Evolutionary conservation across 108 stramenopile genomes (phyloP).

Genomic region (Cyclotella kingstonii): DNA sequence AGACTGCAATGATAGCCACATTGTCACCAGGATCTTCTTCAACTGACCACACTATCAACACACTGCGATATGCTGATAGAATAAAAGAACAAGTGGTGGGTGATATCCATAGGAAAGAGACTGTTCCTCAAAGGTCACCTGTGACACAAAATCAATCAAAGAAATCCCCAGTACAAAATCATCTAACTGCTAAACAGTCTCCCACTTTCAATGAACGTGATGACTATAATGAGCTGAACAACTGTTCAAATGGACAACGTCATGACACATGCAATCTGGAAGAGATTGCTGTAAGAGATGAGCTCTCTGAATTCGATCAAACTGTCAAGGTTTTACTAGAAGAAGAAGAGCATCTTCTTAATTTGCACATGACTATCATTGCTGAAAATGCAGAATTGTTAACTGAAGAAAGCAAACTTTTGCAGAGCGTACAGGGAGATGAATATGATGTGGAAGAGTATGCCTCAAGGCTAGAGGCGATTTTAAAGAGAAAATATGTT

Average conservation of each 20-base stretch:
- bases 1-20: constrained; percentile 98
- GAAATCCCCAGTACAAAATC: constrained; percentile 6
- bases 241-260: background rate
- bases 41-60: constrained; percentile 97
- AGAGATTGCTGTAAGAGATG: constrained; percentile 24
- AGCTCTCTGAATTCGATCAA: constrained; percentile 71
- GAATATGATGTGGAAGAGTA: constrained; percentile 93
- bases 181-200: background rate
- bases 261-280: constrained; percentile 10
- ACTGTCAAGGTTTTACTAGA: constrained; percentile 86
- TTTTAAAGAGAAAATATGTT: constrained; percentile 83
- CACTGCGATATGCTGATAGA: constrained; percentile 94
- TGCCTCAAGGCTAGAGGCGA: constrained; percentile 82
- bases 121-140: background rate
- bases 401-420: constrained; percentile 90
- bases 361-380: constrained; percentile 86
- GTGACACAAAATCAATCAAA: background rate
- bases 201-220: constrained; percentile 6
- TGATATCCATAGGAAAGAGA: constrained; percentile 5
- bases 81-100: constrained; percentile 88
- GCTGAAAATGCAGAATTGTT: constrained; percentile 93
- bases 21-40: constrained; percentile 90
- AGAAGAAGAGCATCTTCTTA: constrained; percentile 94
- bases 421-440: constrained; percentile 85
- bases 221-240: background rate